Evolutionary conservation across 2,329 filamentous ascomycete species (phyloP), one percentile per base, ranked within the genome.

Genomic region (Aspergillus felis): DNA sequence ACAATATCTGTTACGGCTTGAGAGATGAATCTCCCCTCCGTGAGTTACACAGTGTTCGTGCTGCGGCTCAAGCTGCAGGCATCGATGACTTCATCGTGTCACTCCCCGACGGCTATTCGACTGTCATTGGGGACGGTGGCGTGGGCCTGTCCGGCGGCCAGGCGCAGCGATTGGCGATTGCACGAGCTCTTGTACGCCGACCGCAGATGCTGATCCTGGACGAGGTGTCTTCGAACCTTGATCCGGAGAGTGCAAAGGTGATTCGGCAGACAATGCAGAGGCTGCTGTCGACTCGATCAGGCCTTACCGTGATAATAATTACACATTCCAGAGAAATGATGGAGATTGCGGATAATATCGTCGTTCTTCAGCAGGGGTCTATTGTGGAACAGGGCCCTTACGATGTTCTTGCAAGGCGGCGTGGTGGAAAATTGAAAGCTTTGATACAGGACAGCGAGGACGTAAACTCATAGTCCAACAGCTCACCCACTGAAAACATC

Each of bases 251-350:
- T 42, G 87, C 90, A 0, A 81, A 81, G 2, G 74, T 81, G 1
- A 82, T 97, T 3, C 79, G 89, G 12, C 74, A 82, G 8, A 87
- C 87, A 0, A 79, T 96, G 44, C 72, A 72, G 38, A 68, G 68
- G 0, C 73, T 94, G 1, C 76, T 87, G 12, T 59, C 64, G 1
- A 57, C 58, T 8, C 65, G 66, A 12, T 60, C 66, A 3, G 78
- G 76, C 0, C 82, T 91, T 71, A 89, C 89, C 0, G 84, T 96
- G 0, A 79, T 97, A 17, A 82, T 95, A 25, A 87, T 96, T 42
- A 96, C 92, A 51, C 93, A 97, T 74, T 84, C 82, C 56, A 80
- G 79, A 60, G 88, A 93, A 68, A 95, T 96, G 91, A 97, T 97
- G 90, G 81, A 82, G 57, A 83, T 90, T 57, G 89, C 88, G 0